phyloP scores from a whole-genome alignment of 2,329 filamentous ascomycete species.

The Malbranchea zuffiana region DNA sequence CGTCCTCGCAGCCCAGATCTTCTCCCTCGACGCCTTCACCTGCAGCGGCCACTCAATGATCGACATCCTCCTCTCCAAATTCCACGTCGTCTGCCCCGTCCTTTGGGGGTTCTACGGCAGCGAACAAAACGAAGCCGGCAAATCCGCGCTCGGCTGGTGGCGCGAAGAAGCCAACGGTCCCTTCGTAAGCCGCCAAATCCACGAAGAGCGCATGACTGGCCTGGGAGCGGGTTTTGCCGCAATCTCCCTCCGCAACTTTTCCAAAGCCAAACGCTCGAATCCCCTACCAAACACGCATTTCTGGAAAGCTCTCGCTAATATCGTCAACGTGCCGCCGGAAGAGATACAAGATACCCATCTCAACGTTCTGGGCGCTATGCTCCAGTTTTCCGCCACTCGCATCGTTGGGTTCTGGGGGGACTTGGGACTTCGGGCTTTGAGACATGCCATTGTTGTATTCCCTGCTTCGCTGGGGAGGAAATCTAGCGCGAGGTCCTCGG shows the following conservation, averaged over 20 bases:
- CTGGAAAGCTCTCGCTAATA: constrained; percentile 66
- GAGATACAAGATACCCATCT: constrained; percentile 64
- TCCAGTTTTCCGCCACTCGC: constrained; percentile 60
- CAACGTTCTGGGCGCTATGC: constrained; percentile 58
- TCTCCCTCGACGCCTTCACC: constrained; percentile 56
- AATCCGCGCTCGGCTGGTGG: constrained; percentile 62
- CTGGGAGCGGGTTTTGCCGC: constrained; percentile 75
- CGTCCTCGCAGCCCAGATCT: constrained; percentile 63
- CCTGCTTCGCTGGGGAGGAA: constrained; percentile 38
- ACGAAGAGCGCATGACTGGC: constrained; percentile 73
- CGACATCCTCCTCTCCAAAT: constrained; percentile 80
- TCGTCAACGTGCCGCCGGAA: constrained; percentile 60
- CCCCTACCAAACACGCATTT: constrained; percentile 70
- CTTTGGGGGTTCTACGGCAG: constrained; percentile 72
- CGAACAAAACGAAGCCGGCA: constrained; percentile 60
- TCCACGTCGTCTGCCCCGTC: constrained; percentile 67
- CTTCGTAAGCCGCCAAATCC: constrained; percentile 59
- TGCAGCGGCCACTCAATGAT: constrained; percentile 60
- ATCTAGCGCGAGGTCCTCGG: constrained; percentile 29
- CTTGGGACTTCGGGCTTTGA: constrained; percentile 59
- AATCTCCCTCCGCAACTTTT: constrained; percentile 72
- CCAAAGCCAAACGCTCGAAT: constrained; percentile 55
- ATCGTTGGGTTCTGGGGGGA: constrained; percentile 75
- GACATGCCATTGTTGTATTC: constrained; percentile 62
- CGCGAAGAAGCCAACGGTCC: constrained; percentile 42